These are phyloP conservation scores for Xylariaceae sp. DNA, from an alignment of 2,329 filamentous ascomycete genomes.

Conservation along the genomic window DNA sequence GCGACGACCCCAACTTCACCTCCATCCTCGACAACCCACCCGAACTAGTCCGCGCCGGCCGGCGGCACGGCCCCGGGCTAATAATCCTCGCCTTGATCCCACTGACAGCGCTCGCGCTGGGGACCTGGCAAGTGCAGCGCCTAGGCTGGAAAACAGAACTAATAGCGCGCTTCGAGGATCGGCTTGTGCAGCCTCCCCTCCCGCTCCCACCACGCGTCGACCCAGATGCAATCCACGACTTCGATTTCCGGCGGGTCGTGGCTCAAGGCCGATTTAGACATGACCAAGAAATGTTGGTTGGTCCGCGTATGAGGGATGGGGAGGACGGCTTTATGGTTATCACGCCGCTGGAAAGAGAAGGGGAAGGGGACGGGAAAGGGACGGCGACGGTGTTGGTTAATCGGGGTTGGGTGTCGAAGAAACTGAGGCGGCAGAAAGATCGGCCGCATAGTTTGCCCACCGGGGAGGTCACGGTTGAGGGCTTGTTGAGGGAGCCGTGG, in stretches of 20 bases:
- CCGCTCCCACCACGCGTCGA: conserved; percentile 83
- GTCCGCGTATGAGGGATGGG: conserved; percentile 83
- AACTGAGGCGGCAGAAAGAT: conserved; percentile 59
- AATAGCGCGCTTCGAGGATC: conserved; percentile 87
- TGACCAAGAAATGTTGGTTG: conserved; percentile 94
- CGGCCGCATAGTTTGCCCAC: conserved; percentile 62
- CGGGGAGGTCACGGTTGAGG: conserved; percentile 75
- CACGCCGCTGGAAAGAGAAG: conserved; percentile 77
- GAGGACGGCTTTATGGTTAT: conserved; percentile 88
- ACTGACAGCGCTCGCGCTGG: conserved; percentile 82
- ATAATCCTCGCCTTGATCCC: conserved; percentile 85
- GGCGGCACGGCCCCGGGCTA: conserved; percentile 72
- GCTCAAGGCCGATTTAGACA: conserved; percentile 73
- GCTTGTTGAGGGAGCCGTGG: conserved; percentile 81
- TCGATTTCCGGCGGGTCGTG: conserved; percentile 84
- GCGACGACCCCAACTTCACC: conserved; percentile 76
- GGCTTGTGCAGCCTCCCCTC: conserved; percentile 77
- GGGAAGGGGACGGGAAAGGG: conserved; percentile 13
- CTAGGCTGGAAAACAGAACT: conserved; percentile 92
- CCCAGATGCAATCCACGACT: conserved; percentile 74
- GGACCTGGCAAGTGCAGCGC: conserved; percentile 92
- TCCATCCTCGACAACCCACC: conserved; percentile 87
- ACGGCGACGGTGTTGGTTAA: conserved; percentile 72
- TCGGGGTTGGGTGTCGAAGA: conserved; percentile 86
- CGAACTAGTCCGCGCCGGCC: conserved; percentile 69